Percentiles rank a stretch among this genome's conserved stretches.
These are phyloP conservation scores for Podospora appendiculata DNA, from an alignment of 495 filamentous ascomycete genomes.

Conservation along the genomic window DNA sequence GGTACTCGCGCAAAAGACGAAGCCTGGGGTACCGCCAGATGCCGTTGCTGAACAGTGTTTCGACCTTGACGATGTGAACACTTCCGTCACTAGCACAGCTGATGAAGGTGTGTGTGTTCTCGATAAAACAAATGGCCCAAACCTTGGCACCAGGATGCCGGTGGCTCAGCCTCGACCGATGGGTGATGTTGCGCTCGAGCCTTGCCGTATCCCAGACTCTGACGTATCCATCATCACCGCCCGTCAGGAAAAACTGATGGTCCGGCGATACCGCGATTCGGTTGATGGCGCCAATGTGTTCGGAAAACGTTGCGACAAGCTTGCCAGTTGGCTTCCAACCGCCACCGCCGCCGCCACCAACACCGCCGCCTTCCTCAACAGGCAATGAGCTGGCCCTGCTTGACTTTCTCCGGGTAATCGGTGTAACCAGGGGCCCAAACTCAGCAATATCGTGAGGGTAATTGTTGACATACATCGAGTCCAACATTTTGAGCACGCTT, in stretches of 20 bases:
- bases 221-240: slow-evolving; percentile 83
- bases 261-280: slow-evolving; percentile 79
- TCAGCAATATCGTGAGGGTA: slow-evolving; percentile 74
- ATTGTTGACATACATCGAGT: slow-evolving; percentile 83
- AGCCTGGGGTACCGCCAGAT: slow-evolving; percentile 71
- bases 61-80: slow-evolving; percentile 81
- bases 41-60: slow-evolving; percentile 53
- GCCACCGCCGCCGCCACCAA: slow-evolving; percentile 14
- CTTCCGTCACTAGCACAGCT: slow-evolving; percentile 86
- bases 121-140: slow-evolving; percentile 77
- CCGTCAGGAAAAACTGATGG: slow-evolving; percentile 91
- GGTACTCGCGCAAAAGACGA: slow-evolving; percentile 68
- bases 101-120: slow-evolving; percentile 88
- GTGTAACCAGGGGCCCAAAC: slow-evolving; percentile 76
- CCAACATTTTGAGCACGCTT: slow-evolving; percentile 73
- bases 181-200: slow-evolving; percentile 80
- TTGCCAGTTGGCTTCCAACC: slow-evolving; percentile 76
- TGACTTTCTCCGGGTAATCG: slow-evolving; percentile 53
- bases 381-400: slow-evolving; percentile 40
- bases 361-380: slow-evolving; percentile 34
- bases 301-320: slow-evolving; percentile 78
- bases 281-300: slow-evolving; percentile 78
- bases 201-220: slow-evolving; percentile 91
- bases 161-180: slow-evolving; percentile 82
- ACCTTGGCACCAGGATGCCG: slow-evolving; percentile 65